Evolutionary conservation across 768 basidiomycete species (phyloP), one percentile per base, ranked within the genome.

Genomic region (Galerina marginata): DNA sequence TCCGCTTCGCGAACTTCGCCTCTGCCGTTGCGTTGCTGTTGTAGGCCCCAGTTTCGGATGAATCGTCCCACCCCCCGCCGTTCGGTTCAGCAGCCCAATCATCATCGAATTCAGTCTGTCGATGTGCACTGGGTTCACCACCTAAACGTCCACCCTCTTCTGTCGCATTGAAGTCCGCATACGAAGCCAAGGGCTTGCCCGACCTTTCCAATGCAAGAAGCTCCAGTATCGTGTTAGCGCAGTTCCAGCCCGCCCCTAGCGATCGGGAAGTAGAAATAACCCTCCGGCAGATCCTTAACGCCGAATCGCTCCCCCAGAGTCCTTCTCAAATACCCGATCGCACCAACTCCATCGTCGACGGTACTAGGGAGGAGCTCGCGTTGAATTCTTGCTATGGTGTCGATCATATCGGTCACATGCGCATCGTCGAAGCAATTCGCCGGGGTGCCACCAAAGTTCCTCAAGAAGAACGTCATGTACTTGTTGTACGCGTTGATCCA

Each of bases 191-290:
- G 6, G 66, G 68, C 14, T 61, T 64, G 20, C 48, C 67, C 1
- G 59, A 47, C 54, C 47, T 62, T 9, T 60, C 56, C 59, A 78
- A 52, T 1, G 73, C 70, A 33, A 80, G 68, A 14, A 77, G 67
- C 54, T 80, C 77, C 20, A 80, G 65, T 66, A 81, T 72, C 3
- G 74, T 74, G 39, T 81, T 76, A n/a, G 51, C 69, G 69, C n/a
- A 81, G 59, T 57, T 74, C 77, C 23, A 80, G 69, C 0, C 79
- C 79, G 26, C 79, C 79, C 20, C 65, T 68, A 9, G 66, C 62
- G n/a, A 79, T 70, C 0, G 79, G 76, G 62, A 78, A 75, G 65
- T 76, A 80, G 66, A 77, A 79, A 57, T 77, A 80, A 6, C 79
- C 79, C 42, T 75, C 72, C 0, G 77, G 79, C 6, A 80, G 67